A percentile compares a stretch with the other conserved stretches of the same genome.
Conservation (phyloP, 805 yeast genomes). For the Huiozyma sinensis region DNA sequence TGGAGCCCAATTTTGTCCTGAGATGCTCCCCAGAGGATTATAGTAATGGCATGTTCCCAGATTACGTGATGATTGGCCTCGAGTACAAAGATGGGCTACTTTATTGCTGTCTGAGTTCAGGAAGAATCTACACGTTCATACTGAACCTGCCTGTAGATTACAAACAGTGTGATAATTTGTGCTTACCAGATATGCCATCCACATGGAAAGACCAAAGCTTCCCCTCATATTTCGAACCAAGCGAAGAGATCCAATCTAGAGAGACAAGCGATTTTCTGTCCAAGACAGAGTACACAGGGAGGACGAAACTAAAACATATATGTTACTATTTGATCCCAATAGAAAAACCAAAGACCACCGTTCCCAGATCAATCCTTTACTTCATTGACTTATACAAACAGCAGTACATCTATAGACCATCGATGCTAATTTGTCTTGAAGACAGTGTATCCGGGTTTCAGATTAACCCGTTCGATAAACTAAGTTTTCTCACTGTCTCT, state of each 20-base stretch:
- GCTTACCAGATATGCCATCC: neutral
- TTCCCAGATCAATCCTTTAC: constrained; percentile 2
- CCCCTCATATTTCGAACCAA: neutral
- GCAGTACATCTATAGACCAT: constrained; percentile 11
- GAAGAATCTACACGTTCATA: constrained; percentile 16
- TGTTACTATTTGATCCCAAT: constrained; percentile 17
- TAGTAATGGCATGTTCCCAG: constrained; percentile 2
- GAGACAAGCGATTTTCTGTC: constrained; percentile 4
- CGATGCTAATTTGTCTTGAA: constrained; percentile 12
- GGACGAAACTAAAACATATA: constrained; percentile 12
- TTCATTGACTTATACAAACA: constrained; percentile 1
- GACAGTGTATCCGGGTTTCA: constrained; percentile 15
- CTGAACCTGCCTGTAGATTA: constrained; percentile 20
- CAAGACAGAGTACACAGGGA: constrained; percentile 5
- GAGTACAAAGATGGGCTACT: constrained; percentile 19
- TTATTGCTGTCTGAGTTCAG: constrained; percentile 19
- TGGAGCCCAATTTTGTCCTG: constrained; percentile 14
- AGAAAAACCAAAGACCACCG: constrained; percentile 6
- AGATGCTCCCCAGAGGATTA: constrained; percentile 16
- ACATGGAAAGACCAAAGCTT: neutral
- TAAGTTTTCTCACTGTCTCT: constrained; percentile 52
- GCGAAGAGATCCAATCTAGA: neutral
- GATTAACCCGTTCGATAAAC: constrained; percentile 20
- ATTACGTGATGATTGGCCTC: constrained; percentile 13
- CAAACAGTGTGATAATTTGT: constrained; percentile 9